A percentile compares a stretch with the other conserved stretches of the same genome.
These are phyloP conservation scores for Gamarada debralockiae DNA, from an alignment of 495 filamentous ascomycete species.

Conservation along the genomic window DNA sequence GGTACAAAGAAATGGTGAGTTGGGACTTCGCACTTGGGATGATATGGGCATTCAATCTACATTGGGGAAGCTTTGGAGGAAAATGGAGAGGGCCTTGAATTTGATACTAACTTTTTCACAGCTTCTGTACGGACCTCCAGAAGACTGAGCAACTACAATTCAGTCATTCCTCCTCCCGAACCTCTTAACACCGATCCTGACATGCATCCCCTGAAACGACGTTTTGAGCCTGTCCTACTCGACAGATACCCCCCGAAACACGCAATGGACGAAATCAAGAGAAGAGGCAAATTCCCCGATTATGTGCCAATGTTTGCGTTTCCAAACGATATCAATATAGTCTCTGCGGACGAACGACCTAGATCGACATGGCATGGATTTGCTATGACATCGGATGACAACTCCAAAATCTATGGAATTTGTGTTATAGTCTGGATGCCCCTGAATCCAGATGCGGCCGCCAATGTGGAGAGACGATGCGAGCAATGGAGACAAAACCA, in stretches of 20 bases:
- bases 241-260: constrained; percentile 87
- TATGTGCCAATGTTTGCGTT: constrained; percentile 99
- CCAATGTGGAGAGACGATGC: constrained; percentile 84
- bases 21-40: background rate
- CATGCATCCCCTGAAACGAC: constrained; percentile 91
- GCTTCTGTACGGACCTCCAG: constrained; percentile 87
- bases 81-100: background rate
- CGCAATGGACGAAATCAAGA: constrained; percentile 72
- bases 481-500: constrained; percentile 92
- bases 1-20: constrained; percentile 70
- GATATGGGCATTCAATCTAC: too few species aligned
- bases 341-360: constrained; percentile 90
- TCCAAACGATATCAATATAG: constrained; percentile 94
- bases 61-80: background rate
- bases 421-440: constrained; percentile 92
- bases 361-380: constrained; percentile 98
- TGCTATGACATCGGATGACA: constrained; percentile 92
- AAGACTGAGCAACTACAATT: constrained; percentile 95
- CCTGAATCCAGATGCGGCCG: constrained; percentile 73
- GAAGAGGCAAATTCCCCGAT: constrained; percentile 87
- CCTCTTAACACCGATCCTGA: constrained; percentile 84
- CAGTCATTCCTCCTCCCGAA: constrained; percentile 90
- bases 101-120: constrained; percentile 30
- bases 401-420: constrained; percentile 86
- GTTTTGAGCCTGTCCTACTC: constrained; percentile 90